Evolutionary conservation across 306 rosid species (phyloP), one percentile per base, ranked within the genome.

Genomic region (Quercus ilex): DNA sequence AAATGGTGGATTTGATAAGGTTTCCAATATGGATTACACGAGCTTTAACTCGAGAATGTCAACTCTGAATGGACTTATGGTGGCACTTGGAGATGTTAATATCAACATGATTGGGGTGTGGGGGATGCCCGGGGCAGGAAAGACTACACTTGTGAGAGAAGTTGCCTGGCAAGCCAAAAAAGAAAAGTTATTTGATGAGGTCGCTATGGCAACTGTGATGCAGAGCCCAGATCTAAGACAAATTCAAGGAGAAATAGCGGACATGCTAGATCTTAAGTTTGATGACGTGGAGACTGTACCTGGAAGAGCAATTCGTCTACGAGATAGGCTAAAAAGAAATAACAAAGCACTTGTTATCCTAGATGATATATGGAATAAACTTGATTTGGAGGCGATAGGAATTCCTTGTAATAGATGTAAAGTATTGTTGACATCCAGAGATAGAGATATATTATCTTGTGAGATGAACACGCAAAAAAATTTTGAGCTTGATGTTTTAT

Each of bases 321-420:
- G 28, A 2, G 4, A 76, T 1, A 76, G 79, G 11, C 26, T 62
- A 2, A 52, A 73, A 17, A 3, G 62, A 14, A 59, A 43, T 7
- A 43, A 76, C 19, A 63, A 18, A 2, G 1, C 63, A 0, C 79
- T 63, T 26, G 5, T 76, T 0, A 7, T 60, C 2, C 20, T 76
- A 10, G 73, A 76, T 76, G 79, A 76, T 76, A 13, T 76, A 25
- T 76, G 79, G 79, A 21, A 25, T 13, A 46, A 30, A 18, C 20
- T 76, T 59, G 46, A 76, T 26, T 43, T 76, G 14, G 19, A 17
- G 1, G 10, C 15, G n/a, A 4, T 76, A 14, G 71, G 79, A 14
- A 76, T 76, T 25, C 49, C 72, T 1, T 46, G 25, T 46, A 35
- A 43, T 18, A 30, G 59, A 1, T 51, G 69, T 4, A 76, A 62